Conservation (phyloP, 2,329 filamentous ascomycete species). For the Pleomassaria siparia region DNA sequence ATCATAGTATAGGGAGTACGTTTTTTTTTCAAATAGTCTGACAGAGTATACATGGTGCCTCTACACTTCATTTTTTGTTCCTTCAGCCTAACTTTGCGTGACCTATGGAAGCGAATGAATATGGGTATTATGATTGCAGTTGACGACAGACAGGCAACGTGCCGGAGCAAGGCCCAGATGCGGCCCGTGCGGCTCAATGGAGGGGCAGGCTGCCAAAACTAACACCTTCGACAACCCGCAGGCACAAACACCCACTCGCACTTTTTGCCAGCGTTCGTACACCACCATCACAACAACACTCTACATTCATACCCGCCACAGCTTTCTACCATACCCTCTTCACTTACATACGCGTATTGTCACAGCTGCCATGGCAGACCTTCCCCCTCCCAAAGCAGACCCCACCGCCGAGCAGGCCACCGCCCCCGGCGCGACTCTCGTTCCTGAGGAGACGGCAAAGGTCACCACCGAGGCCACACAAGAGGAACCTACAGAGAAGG, state of each 20-base stretch:
- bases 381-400: slow-evolving; percentile 40
- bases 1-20: background rate
- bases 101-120: background rate
- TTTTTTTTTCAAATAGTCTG: background rate
- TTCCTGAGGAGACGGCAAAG: slow-evolving; percentile 48
- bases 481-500: slow-evolving; percentile 58
- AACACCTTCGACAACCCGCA: background rate
- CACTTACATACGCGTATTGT: background rate
- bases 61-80: background rate
- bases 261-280: background rate
- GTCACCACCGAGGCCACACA: slow-evolving; percentile 52
- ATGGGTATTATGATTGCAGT: background rate
- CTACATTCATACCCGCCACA: slow-evolving; percentile 2
- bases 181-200: background rate
- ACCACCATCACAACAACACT: background rate
- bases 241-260: background rate
- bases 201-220: background rate
- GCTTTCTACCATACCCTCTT: slow-evolving; percentile 3
- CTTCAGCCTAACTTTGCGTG: no score
- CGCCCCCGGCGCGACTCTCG: slow-evolving; percentile 44
- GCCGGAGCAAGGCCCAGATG: background rate
- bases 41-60: background rate
- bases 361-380: slow-evolving; percentile 36
- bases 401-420: slow-evolving; percentile 43
- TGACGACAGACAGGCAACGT: background rate